These are phyloP conservation scores for Domatiomyces catenatus DNA, from an alignment of 2,329 filamentous ascomycete genomes.

Conservation along the genomic window DNA sequence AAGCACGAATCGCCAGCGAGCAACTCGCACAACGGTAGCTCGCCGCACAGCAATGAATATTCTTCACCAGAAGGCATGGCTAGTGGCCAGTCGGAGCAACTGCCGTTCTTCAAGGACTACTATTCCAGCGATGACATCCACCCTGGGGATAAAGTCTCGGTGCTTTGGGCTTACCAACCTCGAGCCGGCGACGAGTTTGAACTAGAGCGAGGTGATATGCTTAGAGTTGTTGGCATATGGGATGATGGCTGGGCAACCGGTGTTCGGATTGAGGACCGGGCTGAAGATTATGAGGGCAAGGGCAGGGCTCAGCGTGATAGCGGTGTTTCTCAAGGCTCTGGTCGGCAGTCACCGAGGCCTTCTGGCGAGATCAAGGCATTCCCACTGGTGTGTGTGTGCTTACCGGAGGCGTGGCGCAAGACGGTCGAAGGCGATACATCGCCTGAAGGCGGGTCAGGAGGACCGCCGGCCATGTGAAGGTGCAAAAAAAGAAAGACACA, in stretches of 20 bases:
- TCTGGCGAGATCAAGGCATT: constrained; percentile 91
- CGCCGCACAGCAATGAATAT: constrained; percentile 57
- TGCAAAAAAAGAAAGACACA: not conserved
- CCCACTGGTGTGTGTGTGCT: constrained; percentile 86
- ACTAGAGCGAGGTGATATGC: constrained; percentile 88
- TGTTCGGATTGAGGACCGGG: constrained; percentile 62
- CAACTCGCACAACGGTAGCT: constrained; percentile 58
- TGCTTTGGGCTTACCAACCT: constrained; percentile 92
- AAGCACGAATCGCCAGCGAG: constrained; percentile 78
- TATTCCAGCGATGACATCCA: constrained; percentile 96
- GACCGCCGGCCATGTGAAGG: constrained; percentile 10
- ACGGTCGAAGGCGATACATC: constrained; percentile 82
- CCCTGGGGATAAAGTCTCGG: constrained; percentile 74
- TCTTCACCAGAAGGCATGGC: constrained; percentile 72
- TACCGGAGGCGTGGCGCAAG: constrained; percentile 91
- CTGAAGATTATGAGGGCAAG: constrained; percentile 74
- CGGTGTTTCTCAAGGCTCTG: constrained; percentile 70
- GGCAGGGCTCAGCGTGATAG: constrained; percentile 74
- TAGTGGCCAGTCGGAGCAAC: constrained; percentile 86
- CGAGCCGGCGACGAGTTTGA: constrained; percentile 86
- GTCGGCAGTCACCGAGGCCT: constrained; percentile 46
- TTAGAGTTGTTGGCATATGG: constrained; percentile 97
- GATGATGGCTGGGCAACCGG: constrained; percentile 98
- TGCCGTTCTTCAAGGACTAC: constrained; percentile 96
- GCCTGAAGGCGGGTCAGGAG: constrained; percentile 43